These are phyloP conservation scores for Osmanthus fragrans DNA, from an alignment of 257 asterid species.

Conservation along the genomic window DNA sequence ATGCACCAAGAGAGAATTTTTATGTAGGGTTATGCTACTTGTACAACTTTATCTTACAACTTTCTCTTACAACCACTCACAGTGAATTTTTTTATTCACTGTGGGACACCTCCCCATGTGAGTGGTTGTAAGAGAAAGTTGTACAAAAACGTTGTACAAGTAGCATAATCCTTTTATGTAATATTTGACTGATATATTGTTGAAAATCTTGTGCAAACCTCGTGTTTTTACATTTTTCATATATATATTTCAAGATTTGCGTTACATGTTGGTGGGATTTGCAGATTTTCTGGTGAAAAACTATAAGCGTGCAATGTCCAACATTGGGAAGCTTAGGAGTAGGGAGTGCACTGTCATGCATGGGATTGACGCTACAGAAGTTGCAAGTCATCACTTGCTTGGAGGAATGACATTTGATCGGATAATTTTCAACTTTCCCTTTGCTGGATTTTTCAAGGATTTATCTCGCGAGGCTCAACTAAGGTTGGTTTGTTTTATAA, in stretches of 20 bases:
- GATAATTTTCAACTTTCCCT: conserved; percentile 33
- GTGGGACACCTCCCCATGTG: too few relatives aligned
- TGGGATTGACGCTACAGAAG: conserved; percentile 24
- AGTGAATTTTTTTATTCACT: too few relatives aligned
- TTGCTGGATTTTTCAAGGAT: conserved; percentile 33
- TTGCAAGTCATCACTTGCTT: conserved; percentile 17
- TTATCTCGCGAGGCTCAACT: conserved; percentile 22
- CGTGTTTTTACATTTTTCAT: too few relatives aligned
- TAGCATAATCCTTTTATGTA: too few relatives aligned
- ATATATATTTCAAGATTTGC: not conserved
- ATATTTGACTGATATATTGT: too few relatives aligned
- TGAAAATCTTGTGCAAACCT: too few relatives aligned
- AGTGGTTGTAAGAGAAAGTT: too few relatives aligned
- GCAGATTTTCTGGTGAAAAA: conserved; percentile 26
- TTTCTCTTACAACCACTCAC: too few relatives aligned
- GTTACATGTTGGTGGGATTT: not conserved
- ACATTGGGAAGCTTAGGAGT: conserved; percentile 14
- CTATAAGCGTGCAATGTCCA: conserved; percentile 21
- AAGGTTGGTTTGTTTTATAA: conserved; percentile 13
- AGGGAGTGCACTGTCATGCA: conserved; percentile 31
- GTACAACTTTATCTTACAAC: too few relatives aligned
- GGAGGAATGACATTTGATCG: conserved; percentile 29
- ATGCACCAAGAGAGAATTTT: too few relatives aligned
- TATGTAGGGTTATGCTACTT: too few relatives aligned
- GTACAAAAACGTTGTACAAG: too few relatives aligned